Evolutionary conservation across 306 rosid species (phyloP), one percentile per base, ranked within the genome.

Genomic region (Abrus precatorius): DNA sequence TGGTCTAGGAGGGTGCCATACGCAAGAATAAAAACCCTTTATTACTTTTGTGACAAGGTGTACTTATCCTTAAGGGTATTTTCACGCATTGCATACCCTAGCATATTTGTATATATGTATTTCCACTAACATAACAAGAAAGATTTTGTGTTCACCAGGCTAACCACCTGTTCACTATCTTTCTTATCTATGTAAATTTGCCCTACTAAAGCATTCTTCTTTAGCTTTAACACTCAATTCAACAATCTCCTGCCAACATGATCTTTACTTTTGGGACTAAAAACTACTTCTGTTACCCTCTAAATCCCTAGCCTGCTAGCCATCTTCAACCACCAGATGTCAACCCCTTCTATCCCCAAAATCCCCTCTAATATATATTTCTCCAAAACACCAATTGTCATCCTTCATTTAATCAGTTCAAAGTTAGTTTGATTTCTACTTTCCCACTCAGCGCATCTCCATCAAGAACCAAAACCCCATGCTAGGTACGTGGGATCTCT

Each of bases 321-420:
- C 9, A 61, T 61, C 9, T 63, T 63, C 30, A 7, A 20, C 41
- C 36, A 9, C n/a, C 20, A 41, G 52, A 20, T 41, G 38, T 53
- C 64, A 72, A 38, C 53, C 38, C 20, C 50, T 4, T 1, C 11
- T 36, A 50, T 34, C 36, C 4, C 12, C 27, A 9, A 12, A 71
- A 52, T 53, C 49, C 34, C 13, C 34, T 36, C 63, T 33, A 52
- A 5, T 50, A 71, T 8, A 14, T 8, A 14, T 53, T 14, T 14
- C 44, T 70, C 75, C 10, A 33, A 70, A 29, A 70, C 30, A 13
- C 32, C 61, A 70, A 33, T 7, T 5, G 7, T 14, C 8, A 12
- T 36, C 64, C 64, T 52, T 53, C 76, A 14, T 53, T 33, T n/a
- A 54, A 72, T 72, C 76, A 34, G 7, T 32, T 69, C 13, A 4